These are phyloP conservation scores for Santalum album DNA, from an alignment of 164 flowering plant species.

Conservation along the genomic window DNA sequence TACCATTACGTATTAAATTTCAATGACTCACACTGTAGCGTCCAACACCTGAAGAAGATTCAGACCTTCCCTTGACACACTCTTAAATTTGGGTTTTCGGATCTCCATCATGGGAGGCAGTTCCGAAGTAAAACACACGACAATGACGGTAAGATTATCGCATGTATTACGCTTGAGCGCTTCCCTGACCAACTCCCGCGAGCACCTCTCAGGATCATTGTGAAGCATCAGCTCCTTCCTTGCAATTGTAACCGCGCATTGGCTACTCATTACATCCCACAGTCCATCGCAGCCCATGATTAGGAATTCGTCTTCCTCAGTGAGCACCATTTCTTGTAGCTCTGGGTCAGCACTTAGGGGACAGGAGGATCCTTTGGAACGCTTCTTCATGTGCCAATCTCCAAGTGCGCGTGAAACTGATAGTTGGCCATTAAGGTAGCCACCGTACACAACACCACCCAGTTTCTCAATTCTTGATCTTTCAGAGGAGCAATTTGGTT, in stretches of 20 bases:
- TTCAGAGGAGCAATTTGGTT: not conserved
- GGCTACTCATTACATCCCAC: constrained; percentile 5
- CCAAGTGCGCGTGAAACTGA: constrained; percentile 3
- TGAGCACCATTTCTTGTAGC: not conserved
- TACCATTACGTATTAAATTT: not conserved
- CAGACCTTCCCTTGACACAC: not conserved
- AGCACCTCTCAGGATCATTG: not conserved
- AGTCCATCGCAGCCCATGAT: constrained; percentile 1
- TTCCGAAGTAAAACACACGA: not conserved
- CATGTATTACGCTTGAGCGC: constrained; percentile 2
- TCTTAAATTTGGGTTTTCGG: not conserved
- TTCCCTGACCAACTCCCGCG: not conserved
- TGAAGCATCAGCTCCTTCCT: not conserved
- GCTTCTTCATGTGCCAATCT: constrained; percentile 5
- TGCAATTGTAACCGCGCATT: constrained; percentile 1
- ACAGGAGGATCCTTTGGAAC: not conserved
- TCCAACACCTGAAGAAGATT: not conserved
- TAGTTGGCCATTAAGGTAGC: constrained; percentile 1
- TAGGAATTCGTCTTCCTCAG: constrained; percentile 1
- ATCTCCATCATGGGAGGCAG: not conserved
- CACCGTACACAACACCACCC: not conserved
- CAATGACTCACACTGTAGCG: not conserved
- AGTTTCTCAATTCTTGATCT: not conserved
- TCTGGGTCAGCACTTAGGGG: not conserved
- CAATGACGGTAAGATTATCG: not conserved